Base-by-base conservation (phyloP, 768 basidiomycete genomes). In the Aureoboletus auriporus region DNA sequence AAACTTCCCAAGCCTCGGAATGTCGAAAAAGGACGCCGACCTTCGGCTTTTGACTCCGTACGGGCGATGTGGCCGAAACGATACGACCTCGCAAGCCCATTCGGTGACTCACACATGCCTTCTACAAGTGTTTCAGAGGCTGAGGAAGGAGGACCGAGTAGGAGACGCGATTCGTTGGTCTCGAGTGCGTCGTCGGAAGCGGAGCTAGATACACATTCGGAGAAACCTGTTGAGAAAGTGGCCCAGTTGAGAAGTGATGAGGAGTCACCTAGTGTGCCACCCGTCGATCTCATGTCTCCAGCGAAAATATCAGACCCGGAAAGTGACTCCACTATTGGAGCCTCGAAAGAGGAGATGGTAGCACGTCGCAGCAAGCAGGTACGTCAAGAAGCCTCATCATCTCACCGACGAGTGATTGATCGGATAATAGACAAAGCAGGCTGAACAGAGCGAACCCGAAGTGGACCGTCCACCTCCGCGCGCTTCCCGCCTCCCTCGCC, bases 271-370 rank as follows among this genome's bases (percentile, higher is more conserved):
- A 46, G 43, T 12, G 40, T 42, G 11, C 53, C 57, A 5, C n/a
- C 49, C 8, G 43, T 48, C 13, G 46, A 52, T 31, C 45, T 54
- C 26, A 52, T 50, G 10, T 37, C 52, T 13, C 51, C 50, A 43
- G 43, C 46, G 36, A 46, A 60, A 51, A 82, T 76, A 55, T 77
- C 82, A 12, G 89, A 86, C 54, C 72, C 77, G 3, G 90, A 90
- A 38, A 91, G 86, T 57, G 90, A 93, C 60, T 90, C 88, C 13
- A 93, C 90, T 1, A 90, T 93, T 42, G 88, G 82, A 17, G 87
- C 82, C 3, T 59, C 56, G 13, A 67, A 69, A 49, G 67, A 67
- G 12, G 61, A 51, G 35, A 53, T 46, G 4, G 28, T 42, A 37
- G 51, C 46, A 35, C 54, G 58, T 20, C 51, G 51, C 50, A 39